Evolutionary conservation across 2,329 filamentous ascomycete species (phyloP).

Genomic region (Penicillium decumbens): DNA sequence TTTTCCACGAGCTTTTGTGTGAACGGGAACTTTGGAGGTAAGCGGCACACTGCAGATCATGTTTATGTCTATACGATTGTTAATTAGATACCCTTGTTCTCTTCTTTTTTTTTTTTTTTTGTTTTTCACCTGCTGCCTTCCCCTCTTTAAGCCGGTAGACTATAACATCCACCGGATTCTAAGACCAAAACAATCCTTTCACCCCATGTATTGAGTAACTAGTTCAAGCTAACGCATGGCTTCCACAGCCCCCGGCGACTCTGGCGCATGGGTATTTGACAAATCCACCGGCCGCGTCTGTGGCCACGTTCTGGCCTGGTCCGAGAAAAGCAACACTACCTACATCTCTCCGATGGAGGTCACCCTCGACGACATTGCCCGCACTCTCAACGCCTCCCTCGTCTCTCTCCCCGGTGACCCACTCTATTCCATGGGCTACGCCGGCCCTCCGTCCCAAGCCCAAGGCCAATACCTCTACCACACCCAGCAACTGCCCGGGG

Average conservation of each 20-base stretch:
- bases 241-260: constrained; percentile 64
- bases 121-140: constrained; percentile 6
- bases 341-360: constrained; percentile 97
- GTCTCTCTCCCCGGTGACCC: constrained; percentile 63
- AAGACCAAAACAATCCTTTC: constrained; percentile 2
- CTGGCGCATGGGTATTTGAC: constrained; percentile 87
- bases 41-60: constrained; percentile 25
- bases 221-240: constrained; percentile 15
- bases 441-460: constrained; percentile 4
- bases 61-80: constrained; percentile 19
- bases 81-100: constrained; percentile 25
- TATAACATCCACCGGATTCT: constrained; percentile 11
- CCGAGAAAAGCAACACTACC: constrained; percentile 69
- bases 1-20: constrained; percentile 69
- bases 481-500: constrained; percentile 16
- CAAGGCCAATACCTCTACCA: constrained; percentile 17
- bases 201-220: constrained; percentile 16
- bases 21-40: constrained; percentile 55
- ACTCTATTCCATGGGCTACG: constrained; percentile 25
- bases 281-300: constrained; percentile 73
- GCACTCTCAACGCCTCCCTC: constrained; percentile 65
- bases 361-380: constrained; percentile 75
- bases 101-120: too few relatives aligned
- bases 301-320: constrained; percentile 88
- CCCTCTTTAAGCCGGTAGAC: constrained; percentile 18